A percentile compares a stretch with the other conserved stretches of the same genome.
Conservation (phyloP, 768 basidiomycete genomes). For the Collybiopsis luxurians region DNA sequence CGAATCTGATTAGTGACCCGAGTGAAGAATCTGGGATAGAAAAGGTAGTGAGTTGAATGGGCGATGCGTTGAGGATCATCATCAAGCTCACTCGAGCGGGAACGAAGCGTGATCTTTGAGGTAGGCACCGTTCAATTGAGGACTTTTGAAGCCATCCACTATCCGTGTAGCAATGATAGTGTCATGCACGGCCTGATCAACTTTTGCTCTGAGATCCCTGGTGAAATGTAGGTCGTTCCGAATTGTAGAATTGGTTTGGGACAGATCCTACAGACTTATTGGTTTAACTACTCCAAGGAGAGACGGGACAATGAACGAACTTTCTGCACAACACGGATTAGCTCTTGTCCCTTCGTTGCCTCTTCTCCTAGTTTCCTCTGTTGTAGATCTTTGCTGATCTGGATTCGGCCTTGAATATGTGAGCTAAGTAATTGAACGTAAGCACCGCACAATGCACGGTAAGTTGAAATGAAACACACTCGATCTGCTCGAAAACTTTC, state of each 20-base stretch:
- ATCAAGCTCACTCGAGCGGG: conserved; percentile 65
- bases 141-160: conserved; percentile 75
- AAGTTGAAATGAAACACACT: conserved; percentile 42
- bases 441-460: background rate
- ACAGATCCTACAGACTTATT: conserved; percentile 49
- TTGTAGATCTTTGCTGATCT: conserved; percentile 78
- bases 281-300: background rate
- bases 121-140: conserved; percentile 66
- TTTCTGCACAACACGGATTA: conserved; percentile 65
- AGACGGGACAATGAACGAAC: conserved; percentile 27
- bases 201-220: conserved; percentile 69
- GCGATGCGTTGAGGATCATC: background rate
- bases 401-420: conserved; percentile 73
- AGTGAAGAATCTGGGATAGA: conserved; percentile 57
- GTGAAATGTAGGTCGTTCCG: conserved; percentile 66
- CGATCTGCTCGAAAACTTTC: conserved; percentile 62
- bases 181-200: conserved; percentile 77
- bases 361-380: conserved; percentile 76
- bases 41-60: background rate
- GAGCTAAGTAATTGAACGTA: conserved; percentile 36
- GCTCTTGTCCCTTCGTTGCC: conserved; percentile 68
- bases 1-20: conserved; percentile 71
- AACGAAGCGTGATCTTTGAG: conserved; percentile 80
- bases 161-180: conserved; percentile 75
- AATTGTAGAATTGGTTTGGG: conserved; percentile 58